Percentiles rank a stretch among this genome's conserved stretches.
phyloP scores from a whole-genome alignment of 768 basidiomycete genomes.

The Agaricus subrufescens region DNA sequence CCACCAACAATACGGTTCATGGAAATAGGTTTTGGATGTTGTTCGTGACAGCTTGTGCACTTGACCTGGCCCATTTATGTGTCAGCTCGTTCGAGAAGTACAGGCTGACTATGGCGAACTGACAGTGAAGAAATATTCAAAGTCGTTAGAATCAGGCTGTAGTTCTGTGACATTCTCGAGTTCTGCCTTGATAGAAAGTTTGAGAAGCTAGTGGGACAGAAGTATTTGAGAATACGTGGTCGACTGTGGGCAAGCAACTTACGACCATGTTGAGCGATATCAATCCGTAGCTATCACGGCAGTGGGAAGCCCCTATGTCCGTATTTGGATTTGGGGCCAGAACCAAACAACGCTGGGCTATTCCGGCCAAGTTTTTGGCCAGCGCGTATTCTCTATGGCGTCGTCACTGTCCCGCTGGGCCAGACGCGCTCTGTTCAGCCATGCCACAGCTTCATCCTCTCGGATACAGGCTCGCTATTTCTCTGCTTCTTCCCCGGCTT shows the following conservation, averaged over 20 bases:
- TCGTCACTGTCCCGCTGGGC: constrained; percentile 8
- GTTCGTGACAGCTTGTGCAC: constrained; percentile 77
- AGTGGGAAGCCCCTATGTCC: constrained; percentile 9
- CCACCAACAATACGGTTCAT: constrained; percentile 61
- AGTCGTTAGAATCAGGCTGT: constrained; percentile 58
- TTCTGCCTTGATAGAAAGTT: constrained; percentile 71
- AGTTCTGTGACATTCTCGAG: constrained; percentile 76
- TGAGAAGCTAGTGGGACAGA: constrained; percentile 40
- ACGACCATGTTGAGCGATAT: constrained; percentile 39
- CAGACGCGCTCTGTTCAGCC: constrained; percentile 6
- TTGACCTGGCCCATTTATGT: constrained; percentile 44
- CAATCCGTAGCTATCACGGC: constrained; percentile 1
- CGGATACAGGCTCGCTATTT: constrained; percentile 12
- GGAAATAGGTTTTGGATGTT: constrained; percentile 66
- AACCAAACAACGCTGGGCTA: not conserved
- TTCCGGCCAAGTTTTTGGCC: not conserved
- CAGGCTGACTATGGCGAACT: not conserved
- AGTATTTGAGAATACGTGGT: constrained; percentile 9
- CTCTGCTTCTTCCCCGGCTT: constrained; percentile 20
- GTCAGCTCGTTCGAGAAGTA: not conserved
- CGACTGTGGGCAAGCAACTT: constrained; percentile 19
- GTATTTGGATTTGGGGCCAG: constrained; percentile 14
- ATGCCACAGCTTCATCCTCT: not conserved
- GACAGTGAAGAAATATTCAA: constrained; percentile 81
- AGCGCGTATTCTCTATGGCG: constrained; percentile 6